Evolutionary conservation across 1,284 basidiomycete species (phyloP), one percentile per base, ranked within the genome.

Genomic region (Ceraceosorus bombacis): DNA sequence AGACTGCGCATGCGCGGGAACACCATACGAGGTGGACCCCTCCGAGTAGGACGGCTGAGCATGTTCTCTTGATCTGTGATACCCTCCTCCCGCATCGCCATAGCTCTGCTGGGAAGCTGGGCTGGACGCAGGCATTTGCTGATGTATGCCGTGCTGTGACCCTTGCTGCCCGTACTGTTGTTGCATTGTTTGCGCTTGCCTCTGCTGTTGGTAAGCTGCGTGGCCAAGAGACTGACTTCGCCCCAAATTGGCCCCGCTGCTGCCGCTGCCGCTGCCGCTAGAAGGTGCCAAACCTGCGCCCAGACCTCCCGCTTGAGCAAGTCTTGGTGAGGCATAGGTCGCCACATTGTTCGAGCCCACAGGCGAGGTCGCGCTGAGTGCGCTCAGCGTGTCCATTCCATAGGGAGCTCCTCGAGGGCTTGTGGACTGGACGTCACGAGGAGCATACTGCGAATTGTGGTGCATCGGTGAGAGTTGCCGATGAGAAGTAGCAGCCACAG

Each of bases 141-240:
- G 57, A n/a, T 15, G 57, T 38, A 5, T 48, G 53, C n/a, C 43
- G 52, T 57, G 17, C 13, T 51, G 56, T 17, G 13, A 48, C 9
- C 46, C 41, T 40, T 49, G 56, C 41, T 57, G 43, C 6, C 55
- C 27, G n/a, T 57, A 15, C 38, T 48, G 54, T 12, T 58, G 41
- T 27, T 60, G 58, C 43, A 51, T 54, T 37, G 40, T 37, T 27
- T 8, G 7, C 10, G 54, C 27, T 13, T 51, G 27, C 13, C 51
- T 41, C 5, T n/a, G 49, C 36, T 56, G 55, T 37, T 56, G 55
- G 38, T 57, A 57, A 4, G 46, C 49, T 15, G 43, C 46, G 39
- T 57, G 56, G 2, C 56, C 56, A 5, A 57, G 50, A 40, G 56
- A 57, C 50, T 57, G 56, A 50, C 56, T 57, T 4, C 56, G 49